Evolutionary conservation across 2,329 filamentous ascomycete genomes (phyloP), one percentile per base, ranked within the genome.

Genomic region (Pochonia chlamydosporia): DNA sequence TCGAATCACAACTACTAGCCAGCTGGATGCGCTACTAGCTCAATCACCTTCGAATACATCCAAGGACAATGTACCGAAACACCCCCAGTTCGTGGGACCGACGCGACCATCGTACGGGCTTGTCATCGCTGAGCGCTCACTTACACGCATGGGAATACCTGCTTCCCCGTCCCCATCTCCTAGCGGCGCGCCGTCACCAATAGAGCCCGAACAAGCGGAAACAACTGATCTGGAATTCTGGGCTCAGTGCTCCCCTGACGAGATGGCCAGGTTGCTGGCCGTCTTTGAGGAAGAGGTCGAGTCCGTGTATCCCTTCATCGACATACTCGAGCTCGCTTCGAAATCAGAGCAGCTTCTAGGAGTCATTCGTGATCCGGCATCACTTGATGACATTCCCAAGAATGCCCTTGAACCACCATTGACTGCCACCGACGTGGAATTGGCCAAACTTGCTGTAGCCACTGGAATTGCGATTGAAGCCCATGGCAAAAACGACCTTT

Each of bases 231-330:
- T 49, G 0, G 45, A 54, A 0, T 59, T 63, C 40, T 62, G 62
- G 59, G 40, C 53, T 2, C 47, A 44, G 2, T 59, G 55, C 25
- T 51, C 52, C 5, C 45, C 54, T 1, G 52, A 50, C 1, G 64
- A 68, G n/a, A 35, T 67, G 1, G 47, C 56, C 0, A 53, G 65
- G 24, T 59, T 69, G 25, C 51, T 68, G n/a, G 54, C 60, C 7
- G 59, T 64, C 4, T 70, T 65, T 23, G 60, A 64, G n/a, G 68
- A 71, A 33, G 67, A 70, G 36, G 59, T 69, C 20, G 68, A 69
- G 20, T 60, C 60, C 0, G 59, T 68, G 0, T 66, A 67, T 28
- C 65, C 65, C 0, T 67, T 64, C 26, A 57, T 61, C 2, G 59
- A 65, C 13, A 63, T 57, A 0, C 51, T 51, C 3, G 57, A 62